Percentiles rank a stretch among this genome's conserved stretches.
These are phyloP conservation scores for Ziziphus jujuba DNA, from an alignment of 306 rosid genomes.

Conservation along the genomic window DNA sequence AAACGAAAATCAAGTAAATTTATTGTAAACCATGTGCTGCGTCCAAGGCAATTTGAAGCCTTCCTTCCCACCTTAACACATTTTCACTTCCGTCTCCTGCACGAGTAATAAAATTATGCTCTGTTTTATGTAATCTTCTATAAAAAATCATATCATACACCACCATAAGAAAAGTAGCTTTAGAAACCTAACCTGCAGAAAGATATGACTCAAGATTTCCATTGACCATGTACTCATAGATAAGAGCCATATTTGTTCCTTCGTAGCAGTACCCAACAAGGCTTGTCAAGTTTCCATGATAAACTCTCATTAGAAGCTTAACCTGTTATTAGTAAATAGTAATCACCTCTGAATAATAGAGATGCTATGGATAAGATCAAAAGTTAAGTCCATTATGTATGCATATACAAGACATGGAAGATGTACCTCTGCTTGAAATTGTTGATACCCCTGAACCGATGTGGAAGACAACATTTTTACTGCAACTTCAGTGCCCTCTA, in stretches of 20 bases:
- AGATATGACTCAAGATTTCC: conserved; percentile 36
- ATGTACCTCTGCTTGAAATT: conserved; percentile 62
- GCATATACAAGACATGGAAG: neutral
- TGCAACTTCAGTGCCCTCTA: conserved; percentile 45
- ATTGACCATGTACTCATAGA: conserved; percentile 40
- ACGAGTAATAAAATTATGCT: neutral
- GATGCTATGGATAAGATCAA: too few species aligned
- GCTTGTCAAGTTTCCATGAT: conserved; percentile 49
- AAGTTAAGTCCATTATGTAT: neutral
- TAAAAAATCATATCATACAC: too few species aligned
- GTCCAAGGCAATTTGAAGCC: conserved; percentile 34
- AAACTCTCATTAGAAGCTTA: conserved; percentile 44
- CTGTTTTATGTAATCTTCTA: too few species aligned
- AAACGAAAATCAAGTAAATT: neutral
- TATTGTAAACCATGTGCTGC: conserved; percentile 28
- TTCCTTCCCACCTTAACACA: conserved; percentile 28
- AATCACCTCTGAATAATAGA: too few species aligned
- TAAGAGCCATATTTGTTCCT: conserved; percentile 31
- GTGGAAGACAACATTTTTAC: conserved; percentile 52
- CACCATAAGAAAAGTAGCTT: too few species aligned
- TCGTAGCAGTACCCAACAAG: conserved; percentile 37
- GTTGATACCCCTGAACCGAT: conserved; percentile 42
- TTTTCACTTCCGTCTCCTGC: neutral
- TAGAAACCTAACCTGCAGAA: conserved; percentile 37
- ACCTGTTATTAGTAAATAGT: too few species aligned